Evolutionary conservation across 257 asterid species (phyloP), one percentile per base, ranked within the genome.

Genomic region (Galeopsis tetrahit): DNA sequence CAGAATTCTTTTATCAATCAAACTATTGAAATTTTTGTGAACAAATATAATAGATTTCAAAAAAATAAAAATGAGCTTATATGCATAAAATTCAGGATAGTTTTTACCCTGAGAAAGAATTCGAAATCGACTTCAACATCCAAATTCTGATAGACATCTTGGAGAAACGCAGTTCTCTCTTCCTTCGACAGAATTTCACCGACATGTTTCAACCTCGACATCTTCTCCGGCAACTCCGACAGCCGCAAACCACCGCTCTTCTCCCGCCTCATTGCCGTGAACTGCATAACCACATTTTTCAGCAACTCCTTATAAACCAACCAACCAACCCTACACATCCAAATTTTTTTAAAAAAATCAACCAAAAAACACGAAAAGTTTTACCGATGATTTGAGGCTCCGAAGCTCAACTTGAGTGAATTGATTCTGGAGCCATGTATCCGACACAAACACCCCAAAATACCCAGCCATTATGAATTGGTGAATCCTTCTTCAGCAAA

Each of bases 401-500:
- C 97, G 88, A 53, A 90, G 95, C 87, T 93, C 98, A 48, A 86
- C 97, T 84, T 93, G 98, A 63, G 97, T 90, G 71, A 90, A 93
- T 85, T 93, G 96, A 63, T 83, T 93, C 89, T 93, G 98, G 36
- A 93, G 91, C 98, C 98, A 90, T 52, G 95, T 96, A 93, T 93
- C 97, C 65, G 98, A 90, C 11, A 90, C 90, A 69, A 90, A 55
- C 40, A 92, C 96, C 34, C 98, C 98, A 35, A 82, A 84, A 44
- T 88, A 92, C 8, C 88, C 93, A 33, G 98, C 96, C 56, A 28
- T 14, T 96, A 89, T 92, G 67, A 77, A 69, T 17, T 10, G 56
- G 44, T 49, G 44, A 72, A 70, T 77, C 31, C 1, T n/a, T 49
- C 9, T 14, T 14, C 15, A 46, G 53, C 15, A 6, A n/a, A 46